Base-by-base conservation (phyloP, 495 filamentous ascomycete genomes). In the Articulospora tetracladia region DNA sequence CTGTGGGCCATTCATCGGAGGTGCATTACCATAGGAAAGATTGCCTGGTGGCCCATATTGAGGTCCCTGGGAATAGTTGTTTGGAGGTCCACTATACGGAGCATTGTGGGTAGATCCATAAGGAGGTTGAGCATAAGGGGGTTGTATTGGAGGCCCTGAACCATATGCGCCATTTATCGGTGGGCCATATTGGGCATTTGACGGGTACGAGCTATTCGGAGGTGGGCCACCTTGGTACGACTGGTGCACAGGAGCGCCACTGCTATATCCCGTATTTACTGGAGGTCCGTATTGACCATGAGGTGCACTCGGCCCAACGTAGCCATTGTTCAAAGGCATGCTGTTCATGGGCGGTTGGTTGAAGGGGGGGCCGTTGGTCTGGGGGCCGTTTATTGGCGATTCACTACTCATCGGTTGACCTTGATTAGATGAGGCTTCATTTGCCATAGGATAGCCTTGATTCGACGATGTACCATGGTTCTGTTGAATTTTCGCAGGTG, bases 1-100 rank as follows among this genome's bases (percentile, higher is more conserved):
- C 10, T 57, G 50, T 6, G 47, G 49, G 13, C 12, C 41, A 55
- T 65, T 65, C 6, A 49, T 54, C 25, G 26, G 48, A 39, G 62
- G 49, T 22, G 34, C 52, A 48, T 53, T 57, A 23, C 25, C 30
- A 44, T 53, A 60, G 13, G 59, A 30, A 12, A 27, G 54, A 13
- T 32, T 44, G 15, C 39, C 3, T 44, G 39, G 49, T 30, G 39
- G 49, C 30, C 15, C 41, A 32, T 47, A 50, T 4, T 27, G 50
- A 36, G 55, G 61, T 34, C 26, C 23, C 44, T 51, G 39, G 1
- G 36, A 49, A 50, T 59, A 55, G 24, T 53, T 39, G 27, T 44
- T 57, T 2, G 46, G 41, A 19, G 58, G 62, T n/a, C 53, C 17
- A 44, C 20, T 39, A 34, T 58, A 55, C 8, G n/a, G 55, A 7